phyloP scores from a whole-genome alignment of 257 asterid species.

The Lantana camara region DNA sequence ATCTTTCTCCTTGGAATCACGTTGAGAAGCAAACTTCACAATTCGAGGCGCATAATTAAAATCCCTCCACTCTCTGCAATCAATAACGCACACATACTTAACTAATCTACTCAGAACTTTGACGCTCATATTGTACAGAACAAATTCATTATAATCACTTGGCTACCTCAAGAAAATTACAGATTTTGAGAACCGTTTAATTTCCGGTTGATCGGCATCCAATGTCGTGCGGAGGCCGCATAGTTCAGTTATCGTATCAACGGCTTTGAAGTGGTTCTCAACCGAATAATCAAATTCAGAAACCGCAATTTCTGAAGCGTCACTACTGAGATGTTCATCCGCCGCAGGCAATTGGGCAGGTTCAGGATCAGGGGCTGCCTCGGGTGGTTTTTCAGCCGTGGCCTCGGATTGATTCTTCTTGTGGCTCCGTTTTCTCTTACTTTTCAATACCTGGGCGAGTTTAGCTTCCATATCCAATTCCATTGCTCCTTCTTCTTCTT shows the following conservation, averaged over 20 bases:
- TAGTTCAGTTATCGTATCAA: constrained; percentile 51
- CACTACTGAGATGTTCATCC: constrained; percentile 13
- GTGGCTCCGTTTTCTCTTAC: constrained; percentile 6
- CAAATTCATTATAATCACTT: not conserved
- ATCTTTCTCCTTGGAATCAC: constrained; percentile 51
- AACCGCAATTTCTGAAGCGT: constrained; percentile 35
- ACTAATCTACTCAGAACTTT: constrained; percentile 6
- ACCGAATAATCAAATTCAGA: constrained; percentile 72
- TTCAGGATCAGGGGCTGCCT: constrained; percentile 1
- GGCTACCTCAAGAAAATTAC: constrained; percentile 69
- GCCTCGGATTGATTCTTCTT: constrained; percentile 22
- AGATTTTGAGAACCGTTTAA: constrained; percentile 59
- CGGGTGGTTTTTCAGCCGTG: not conserved
- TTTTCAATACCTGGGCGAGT: constrained; percentile 28
- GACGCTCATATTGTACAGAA: not conserved
- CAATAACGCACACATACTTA: not conserved
- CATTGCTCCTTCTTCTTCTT: constrained; percentile 12
- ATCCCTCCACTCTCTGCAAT: constrained; percentile 75
- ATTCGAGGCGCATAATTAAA: constrained; percentile 60
- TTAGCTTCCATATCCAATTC: constrained; percentile 36
- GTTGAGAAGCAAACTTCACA: constrained; percentile 66
- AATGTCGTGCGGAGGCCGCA: constrained; percentile 45
- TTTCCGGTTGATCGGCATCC: constrained; percentile 44
- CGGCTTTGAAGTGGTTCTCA: constrained; percentile 68
- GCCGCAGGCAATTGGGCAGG: constrained; percentile 21